Base-by-base conservation (phyloP, 441 rosid genomes). In the Flueggea neowawraea region DNA sequence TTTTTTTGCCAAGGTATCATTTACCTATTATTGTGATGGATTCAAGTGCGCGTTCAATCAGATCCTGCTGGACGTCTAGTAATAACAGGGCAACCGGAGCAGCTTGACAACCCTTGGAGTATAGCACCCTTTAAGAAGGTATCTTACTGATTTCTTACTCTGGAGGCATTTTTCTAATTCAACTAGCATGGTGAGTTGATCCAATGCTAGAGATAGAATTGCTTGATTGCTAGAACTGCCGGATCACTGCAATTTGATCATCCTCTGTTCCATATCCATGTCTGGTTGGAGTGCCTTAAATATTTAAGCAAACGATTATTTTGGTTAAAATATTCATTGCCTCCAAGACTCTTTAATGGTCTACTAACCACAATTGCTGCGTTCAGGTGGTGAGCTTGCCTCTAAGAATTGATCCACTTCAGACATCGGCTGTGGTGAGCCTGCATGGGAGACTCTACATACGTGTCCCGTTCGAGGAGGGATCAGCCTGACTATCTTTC, bases 41-140 rank as follows among this genome's bases (percentile, higher is more conserved):
- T 62, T 59, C 72, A 94, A 96, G 91, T 90, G 68, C 84, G 84
- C 43, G 83, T 94, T 74, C 98, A 91, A 43, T 87, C 95, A 50
- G 97, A 91, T 85, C 94, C 97, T 16, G 95, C 79, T 12, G 96
- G 98, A 60, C 84, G 82, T 51, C 63, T 94, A 64, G 80, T 94
- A 36, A 94, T 94, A 78, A 89, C 91, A 11, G 98, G 97, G 32
- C 74, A 87, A 65, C 97, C 96, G 9, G 91, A 93, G 70, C 88
- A 93, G 69, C 78, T 78, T 66, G 86, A 90, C 69, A 89, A 87
- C 73, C 97, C 96, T 60, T 94, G 98, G 97, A 97, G 96, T n/a
- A 82, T 87, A 62, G 84, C 95, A 55, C 91, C 97, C 16, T 94
- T 94, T 73, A 87, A 78, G 63, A 90, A 94, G 97, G 97, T 87